A percentile compares a stretch with the other conserved stretches of the same genome.
These are phyloP conservation scores for Sporopachydermia quercuum DNA, from an alignment of 805 yeast genomes.

Conservation along the genomic window DNA sequence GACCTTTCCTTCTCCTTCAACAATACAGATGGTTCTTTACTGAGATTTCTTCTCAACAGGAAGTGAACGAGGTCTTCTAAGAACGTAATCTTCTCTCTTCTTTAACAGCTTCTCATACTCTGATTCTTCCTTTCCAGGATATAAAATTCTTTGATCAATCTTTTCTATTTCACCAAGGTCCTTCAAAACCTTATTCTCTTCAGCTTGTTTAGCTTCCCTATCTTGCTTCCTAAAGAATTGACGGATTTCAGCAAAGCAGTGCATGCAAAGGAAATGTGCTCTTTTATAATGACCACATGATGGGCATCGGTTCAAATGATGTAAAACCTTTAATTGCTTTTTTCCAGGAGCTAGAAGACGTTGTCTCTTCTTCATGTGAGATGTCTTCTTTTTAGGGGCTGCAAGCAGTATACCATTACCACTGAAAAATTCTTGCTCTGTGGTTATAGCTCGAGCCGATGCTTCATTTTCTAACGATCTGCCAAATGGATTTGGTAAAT, in stretches of 20 bases:
- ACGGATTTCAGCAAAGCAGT: conserved; percentile 75
- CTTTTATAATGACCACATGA: conserved; percentile 89
- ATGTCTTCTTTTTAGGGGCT: conserved; percentile 87
- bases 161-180: conserved; percentile 27
- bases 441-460: not conserved
- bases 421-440: conserved; percentile 19
- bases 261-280: conserved; percentile 83
- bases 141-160: conserved; percentile 47
- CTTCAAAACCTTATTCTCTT: conserved; percentile 6
- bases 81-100: conserved; percentile 40
- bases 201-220: conserved; percentile 16
- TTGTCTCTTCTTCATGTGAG: conserved; percentile 75
- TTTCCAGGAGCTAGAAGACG: conserved; percentile 71
- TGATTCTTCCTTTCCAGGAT: conserved; percentile 55
- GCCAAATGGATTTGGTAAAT: not conserved
- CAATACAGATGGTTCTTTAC: too few species aligned
- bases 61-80: conserved; percentile 37
- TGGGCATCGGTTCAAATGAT: conserved; percentile 80
- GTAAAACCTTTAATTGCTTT: conserved; percentile 63
- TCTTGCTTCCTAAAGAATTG: conserved; percentile 42
- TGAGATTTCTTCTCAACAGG: conserved; percentile 32
- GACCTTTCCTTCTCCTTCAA: too few species aligned
- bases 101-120: conserved; percentile 29
- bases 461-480: not conserved
- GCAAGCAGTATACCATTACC: conserved; percentile 72